These are phyloP conservation scores for Russula earlei DNA, from an alignment of 768 basidiomycete species.

Conservation along the genomic window DNA sequence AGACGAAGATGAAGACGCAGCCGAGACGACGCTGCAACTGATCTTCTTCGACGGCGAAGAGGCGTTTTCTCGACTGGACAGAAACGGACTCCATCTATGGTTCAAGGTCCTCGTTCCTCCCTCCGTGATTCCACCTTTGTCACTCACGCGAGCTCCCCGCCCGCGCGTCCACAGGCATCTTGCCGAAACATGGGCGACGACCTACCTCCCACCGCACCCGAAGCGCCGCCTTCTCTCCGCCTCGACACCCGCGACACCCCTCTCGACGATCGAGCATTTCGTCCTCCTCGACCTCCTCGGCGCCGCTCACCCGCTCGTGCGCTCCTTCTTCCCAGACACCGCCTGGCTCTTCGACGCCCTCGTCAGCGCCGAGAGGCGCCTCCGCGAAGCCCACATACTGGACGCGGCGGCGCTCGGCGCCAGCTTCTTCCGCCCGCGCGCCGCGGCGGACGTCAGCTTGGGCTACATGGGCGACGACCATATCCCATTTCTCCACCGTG, in stretches of 20 bases:
- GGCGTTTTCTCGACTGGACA: slow-evolving; percentile 87
- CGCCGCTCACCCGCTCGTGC: slow-evolving; percentile 59
- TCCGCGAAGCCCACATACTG: slow-evolving; percentile 55
- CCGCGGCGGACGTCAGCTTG: slow-evolving; percentile 29
- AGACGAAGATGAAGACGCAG: slow-evolving; percentile 70
- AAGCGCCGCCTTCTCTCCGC: slow-evolving; percentile 46
- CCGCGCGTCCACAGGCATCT: slow-evolving; percentile 53
- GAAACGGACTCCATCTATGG: slow-evolving; percentile 88
- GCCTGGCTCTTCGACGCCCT: slow-evolving; percentile 89
- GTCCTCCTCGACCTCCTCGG: slow-evolving; percentile 92
- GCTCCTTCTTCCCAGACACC: slow-evolving; percentile 78
- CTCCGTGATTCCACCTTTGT: not conserved
- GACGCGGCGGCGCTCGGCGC: slow-evolving; percentile 32
- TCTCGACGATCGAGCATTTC: slow-evolving; percentile 80
- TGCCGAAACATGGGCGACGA: slow-evolving; percentile 71
- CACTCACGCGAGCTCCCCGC: not conserved
- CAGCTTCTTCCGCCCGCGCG: slow-evolving; percentile 61
- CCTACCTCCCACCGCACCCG: slow-evolving; percentile 50
- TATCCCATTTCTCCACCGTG: slow-evolving; percentile 72
- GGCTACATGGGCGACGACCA: slow-evolving; percentile 89
- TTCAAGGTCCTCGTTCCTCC: slow-evolving; percentile 52
- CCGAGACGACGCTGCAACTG: slow-evolving; percentile 80
- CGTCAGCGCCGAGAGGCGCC: slow-evolving; percentile 55
- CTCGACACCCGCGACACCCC: slow-evolving; percentile 42
- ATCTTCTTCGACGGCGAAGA: slow-evolving; percentile 98